phyloP scores from a whole-genome alignment of 108 stramenopile genomes.

The Bacterosira constricta region DNA sequence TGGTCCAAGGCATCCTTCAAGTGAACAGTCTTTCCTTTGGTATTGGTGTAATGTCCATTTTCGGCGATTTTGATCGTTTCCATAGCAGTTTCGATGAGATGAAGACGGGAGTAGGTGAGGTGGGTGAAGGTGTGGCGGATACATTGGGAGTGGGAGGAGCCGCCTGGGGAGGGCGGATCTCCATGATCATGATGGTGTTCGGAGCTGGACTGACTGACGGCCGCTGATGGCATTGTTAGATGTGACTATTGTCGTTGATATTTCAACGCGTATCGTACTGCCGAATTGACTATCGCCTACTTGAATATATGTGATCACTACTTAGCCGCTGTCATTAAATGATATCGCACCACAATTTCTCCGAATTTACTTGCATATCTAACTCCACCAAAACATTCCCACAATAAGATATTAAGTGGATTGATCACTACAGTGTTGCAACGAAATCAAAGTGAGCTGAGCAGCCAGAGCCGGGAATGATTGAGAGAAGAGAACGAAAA shows the following conservation, averaged over 20 bases:
- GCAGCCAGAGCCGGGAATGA: too few species aligned
- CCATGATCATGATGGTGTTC: background rate
- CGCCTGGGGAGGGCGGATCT: background rate
- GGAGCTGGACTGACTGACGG: background rate
- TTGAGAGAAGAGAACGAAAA: too few species aligned
- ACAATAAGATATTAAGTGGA: too few species aligned
- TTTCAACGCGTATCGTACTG: background rate
- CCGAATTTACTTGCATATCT: too few species aligned
- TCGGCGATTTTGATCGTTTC: conserved; percentile 49
- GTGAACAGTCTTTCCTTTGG: conserved; percentile 11
- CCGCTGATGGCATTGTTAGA: too few species aligned
- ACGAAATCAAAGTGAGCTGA: too few species aligned
- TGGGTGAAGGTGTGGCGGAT: conserved; percentile 43
- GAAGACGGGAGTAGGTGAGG: conserved; percentile 45
- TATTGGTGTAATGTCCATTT: conserved; percentile 36
- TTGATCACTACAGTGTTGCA: too few species aligned
- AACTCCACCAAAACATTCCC: too few species aligned
- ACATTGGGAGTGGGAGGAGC: background rate
- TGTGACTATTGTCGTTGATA: background rate
- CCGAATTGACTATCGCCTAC: background rate
- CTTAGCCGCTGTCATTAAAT: too few species aligned
- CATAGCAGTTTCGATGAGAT: conserved; percentile 40
- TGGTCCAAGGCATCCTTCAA: conserved; percentile 31
- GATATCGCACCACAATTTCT: too few species aligned
- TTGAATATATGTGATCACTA: too few species aligned